These are phyloP conservation scores for Flaveria floridana DNA, from an alignment of 140 eudicot species.

Conservation along the genomic window DNA sequence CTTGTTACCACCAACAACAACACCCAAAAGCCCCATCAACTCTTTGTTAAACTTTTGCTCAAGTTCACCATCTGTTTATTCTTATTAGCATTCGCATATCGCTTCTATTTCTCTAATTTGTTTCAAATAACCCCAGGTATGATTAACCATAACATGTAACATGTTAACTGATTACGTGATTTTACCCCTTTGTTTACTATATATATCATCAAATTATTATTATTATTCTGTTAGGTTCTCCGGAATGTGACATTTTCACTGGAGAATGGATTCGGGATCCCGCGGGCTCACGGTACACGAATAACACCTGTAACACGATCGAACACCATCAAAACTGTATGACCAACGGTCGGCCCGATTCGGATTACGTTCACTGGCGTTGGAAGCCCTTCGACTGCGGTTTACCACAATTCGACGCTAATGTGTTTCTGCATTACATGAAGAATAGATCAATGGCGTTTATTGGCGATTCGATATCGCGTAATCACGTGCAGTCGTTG, in stretches of 20 bases:
- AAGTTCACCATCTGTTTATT: slow-evolving; percentile 43
- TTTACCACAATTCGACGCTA: slow-evolving; percentile 54
- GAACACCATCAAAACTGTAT: slow-evolving; percentile 86
- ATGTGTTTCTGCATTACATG: slow-evolving; percentile 56
- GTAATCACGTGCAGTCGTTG: slow-evolving; percentile 86
- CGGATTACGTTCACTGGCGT: slow-evolving; percentile 68
- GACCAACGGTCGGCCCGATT: slow-evolving; percentile 85
- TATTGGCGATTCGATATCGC: slow-evolving; percentile 91
- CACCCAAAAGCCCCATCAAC: slow-evolving; percentile 27
- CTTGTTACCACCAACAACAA: slow-evolving; percentile 27
- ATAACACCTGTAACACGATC: slow-evolving; percentile 54
- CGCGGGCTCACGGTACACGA: slow-evolving; percentile 66
- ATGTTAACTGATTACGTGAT: too few species aligned
- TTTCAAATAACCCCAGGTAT: slow-evolving; percentile 48
- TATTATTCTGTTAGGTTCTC: slow-evolving; percentile 24
- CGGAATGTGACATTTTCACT: slow-evolving; percentile 56
- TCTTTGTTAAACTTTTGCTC: slow-evolving; percentile 34
- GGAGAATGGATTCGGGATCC: slow-evolving; percentile 80
- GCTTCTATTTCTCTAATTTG: slow-evolving; percentile 41
- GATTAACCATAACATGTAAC: too few species aligned
- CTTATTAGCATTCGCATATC: slow-evolving; percentile 47
- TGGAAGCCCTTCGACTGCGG: slow-evolving; percentile 73
- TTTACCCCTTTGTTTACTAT: too few species aligned
- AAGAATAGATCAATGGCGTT: slow-evolving; percentile 66
- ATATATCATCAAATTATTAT: too few species aligned